Evolutionary conservation across 495 filamentous ascomycete species (phyloP), one percentile per base, ranked within the genome.

Genomic region (Astrothelium macrocarpum): DNA sequence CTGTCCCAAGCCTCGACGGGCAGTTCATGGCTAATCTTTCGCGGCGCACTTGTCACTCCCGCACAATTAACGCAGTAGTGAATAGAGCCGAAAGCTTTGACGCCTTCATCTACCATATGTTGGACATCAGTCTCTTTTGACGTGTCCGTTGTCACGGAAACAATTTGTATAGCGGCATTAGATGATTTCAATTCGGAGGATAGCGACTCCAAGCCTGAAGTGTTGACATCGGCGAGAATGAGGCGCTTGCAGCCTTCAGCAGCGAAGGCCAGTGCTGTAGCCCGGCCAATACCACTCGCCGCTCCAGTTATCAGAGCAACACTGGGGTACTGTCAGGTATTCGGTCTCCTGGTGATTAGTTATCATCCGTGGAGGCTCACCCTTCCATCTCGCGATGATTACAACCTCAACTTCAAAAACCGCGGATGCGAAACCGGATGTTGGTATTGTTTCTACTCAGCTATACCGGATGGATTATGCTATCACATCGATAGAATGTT

Each of bases 271-370:
- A 70, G 66, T 45, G 73, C 67, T 12, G 66, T 72, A 5, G 66
- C 67, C 1, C 67, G 64, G 36, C 74, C 74, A 23, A 74, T 64
- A 42, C 74, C 74, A 29, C 67, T 67, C 26, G 71, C 70, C 11
- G 70, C 39, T 62, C 73, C 73, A 29, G 73, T 75, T 34, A 75
- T 66, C 32, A 74, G 62, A 60, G 71, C 72, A 61, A 69, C 49
- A 5, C 49, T 56, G 25, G 16, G 20, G 16, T 28, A 10, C 14
- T 26, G 49, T 56, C 49, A 56, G 29, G 16, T 28, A 29, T 12
- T 49, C 23, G 45, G 45, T 49, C 18, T 5, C 16, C 23, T 49
- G n/a, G 25, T 29, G 20, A 20, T 56, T 9, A 29, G n/a, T 56
- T 5, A 11, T 56, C 25, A 10, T 28, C 25, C 49, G 16, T 11